A percentile compares a stretch with the other conserved stretches of the same genome.
phyloP scores from a whole-genome alignment of 2,329 filamentous ascomycete genomes.

The Colletotrichum tofieldiae region DNA sequence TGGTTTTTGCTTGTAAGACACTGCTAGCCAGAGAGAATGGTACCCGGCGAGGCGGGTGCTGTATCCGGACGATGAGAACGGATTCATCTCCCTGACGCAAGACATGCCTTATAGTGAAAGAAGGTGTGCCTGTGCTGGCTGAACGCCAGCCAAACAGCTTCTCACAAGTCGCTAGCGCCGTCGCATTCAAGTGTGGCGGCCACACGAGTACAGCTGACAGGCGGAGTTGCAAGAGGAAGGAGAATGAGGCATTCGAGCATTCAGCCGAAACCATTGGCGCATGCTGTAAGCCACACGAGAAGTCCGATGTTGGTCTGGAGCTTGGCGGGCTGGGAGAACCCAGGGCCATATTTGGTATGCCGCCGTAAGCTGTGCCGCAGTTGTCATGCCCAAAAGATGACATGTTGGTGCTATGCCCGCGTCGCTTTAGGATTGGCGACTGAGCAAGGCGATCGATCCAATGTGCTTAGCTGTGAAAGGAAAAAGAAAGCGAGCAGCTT shows the following conservation, averaged over 20 bases:
- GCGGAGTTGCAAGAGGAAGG: conserved; percentile 16
- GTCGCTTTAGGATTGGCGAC: conserved; percentile 28
- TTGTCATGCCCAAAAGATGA: conserved; percentile 12
- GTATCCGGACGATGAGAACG: conserved; percentile 25
- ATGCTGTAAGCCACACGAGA: conserved; percentile 25
- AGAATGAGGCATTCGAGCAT: conserved; percentile 8
- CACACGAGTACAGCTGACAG: not conserved
- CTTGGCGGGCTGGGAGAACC: conserved; percentile 18
- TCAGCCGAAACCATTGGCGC: conserved; percentile 21
- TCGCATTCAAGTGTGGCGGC: conserved; percentile 9
- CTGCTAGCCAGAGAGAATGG: too few species aligned
- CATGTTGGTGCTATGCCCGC: conserved; percentile 3
- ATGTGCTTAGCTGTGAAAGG: conserved; percentile 24
- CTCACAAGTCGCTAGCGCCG: not conserved
- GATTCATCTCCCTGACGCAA: conserved; percentile 16
- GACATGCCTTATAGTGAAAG: conserved; percentile 14
- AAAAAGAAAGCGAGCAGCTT: conserved; percentile 37
- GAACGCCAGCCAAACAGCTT: not conserved
- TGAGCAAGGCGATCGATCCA: conserved; percentile 10
- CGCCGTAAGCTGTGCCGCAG: conserved; percentile 6
- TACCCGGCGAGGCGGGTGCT: conserved; percentile 16
- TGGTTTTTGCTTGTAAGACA: conserved; percentile 15
- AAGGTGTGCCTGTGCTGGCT: conserved; percentile 9
- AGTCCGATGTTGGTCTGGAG: conserved; percentile 16
- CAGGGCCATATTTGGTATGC: not conserved